phyloP scores from a whole-genome alignment of 1,284 basidiomycete species.

The Cryptococcus neoformans region DNA sequence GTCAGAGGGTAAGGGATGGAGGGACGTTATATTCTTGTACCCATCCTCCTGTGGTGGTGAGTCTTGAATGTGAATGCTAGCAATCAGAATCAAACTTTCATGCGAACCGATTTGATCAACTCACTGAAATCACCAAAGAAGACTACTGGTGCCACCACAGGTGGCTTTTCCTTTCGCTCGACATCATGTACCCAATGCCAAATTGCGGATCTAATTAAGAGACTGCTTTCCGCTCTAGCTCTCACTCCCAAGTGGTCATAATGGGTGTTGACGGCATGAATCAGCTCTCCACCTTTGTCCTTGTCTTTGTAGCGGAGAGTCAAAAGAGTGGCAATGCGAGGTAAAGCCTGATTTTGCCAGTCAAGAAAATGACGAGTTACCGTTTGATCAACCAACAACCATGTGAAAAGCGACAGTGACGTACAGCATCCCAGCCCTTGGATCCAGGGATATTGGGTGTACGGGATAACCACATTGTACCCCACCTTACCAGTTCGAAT shows the following conservation, averaged over 20 bases:
- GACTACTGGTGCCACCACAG: conserved; percentile 10
- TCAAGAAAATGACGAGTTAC: neutral
- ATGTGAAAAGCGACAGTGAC: conserved; percentile 21
- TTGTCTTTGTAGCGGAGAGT: conserved; percentile 21
- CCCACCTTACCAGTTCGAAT: conserved; percentile 34
- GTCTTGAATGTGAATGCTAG: conserved; percentile 6
- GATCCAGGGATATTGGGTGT: conserved; percentile 37
- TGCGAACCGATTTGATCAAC: conserved; percentile 6
- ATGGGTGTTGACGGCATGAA: conserved; percentile 47
- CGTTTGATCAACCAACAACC: neutral
- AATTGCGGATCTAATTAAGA: conserved; percentile 35
- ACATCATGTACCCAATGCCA: conserved; percentile 27
- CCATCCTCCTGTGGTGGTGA: conserved; percentile 43
- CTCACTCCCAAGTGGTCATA: conserved; percentile 42
- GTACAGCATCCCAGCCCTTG: conserved; percentile 47
- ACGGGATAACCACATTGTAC: conserved; percentile 42
- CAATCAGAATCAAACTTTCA: neutral
- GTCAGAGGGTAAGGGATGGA: conserved; percentile 18
- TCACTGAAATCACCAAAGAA: conserved; percentile 47
- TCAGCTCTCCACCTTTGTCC: conserved; percentile 5
- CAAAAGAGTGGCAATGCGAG: conserved; percentile 44
- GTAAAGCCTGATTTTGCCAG: conserved; percentile 21
- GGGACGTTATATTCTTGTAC: conserved; percentile 42
- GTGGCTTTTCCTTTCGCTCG: conserved; percentile 13
- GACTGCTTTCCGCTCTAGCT: conserved; percentile 37